Evolutionary conservation across 176 grass and related monocot species (phyloP), one percentile per base, ranked within the genome.

Genomic region (Hordeum marinum): DNA sequence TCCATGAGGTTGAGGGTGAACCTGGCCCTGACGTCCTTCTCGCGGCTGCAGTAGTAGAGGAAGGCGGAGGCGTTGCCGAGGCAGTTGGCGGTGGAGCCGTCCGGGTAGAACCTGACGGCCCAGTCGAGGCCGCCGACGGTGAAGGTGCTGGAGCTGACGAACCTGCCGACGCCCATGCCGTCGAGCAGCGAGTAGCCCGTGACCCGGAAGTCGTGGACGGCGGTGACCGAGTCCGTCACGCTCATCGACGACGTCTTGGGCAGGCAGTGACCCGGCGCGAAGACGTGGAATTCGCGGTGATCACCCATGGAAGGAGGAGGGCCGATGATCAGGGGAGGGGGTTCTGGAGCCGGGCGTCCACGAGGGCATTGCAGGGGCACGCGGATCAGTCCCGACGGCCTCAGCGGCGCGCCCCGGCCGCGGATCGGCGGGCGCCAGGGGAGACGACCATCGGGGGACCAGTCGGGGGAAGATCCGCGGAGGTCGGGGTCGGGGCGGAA

Each of bases 61-160:
- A 85, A 91, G 0, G 86, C 82, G 7, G 85, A 87, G 12, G 68
- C 85, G 82, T 72, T 76, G 39, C 63, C 82, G 77, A 52, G 1
- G 72, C 55, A 63, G 63, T 11, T 65, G 7, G 9, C 20, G 2
- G 63, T 73, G 39, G 71, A 80, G 48, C 85, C 82, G 71, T 85
- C 77, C 39, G 89, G 85, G 63, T 85, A 88, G 82, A 81, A 88
- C 21, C 82, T 18, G 63, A 91, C 61, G 72, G 82, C 70, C 89
- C 85, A 91, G 23, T 87, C 63, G 77, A 61, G 34, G 31, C 82
- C 89, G 11, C 85, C 89, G 20, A 85, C 89, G 42, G 70, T 26
- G 89, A 91, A 91, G 82, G 35, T 45, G 18, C 52, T 42, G 59
- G 89, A 91, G 65, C 70, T 74, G 60, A 91, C 81, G 82, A 48